Evolutionary conservation across 805 yeast genomes (phyloP).

Genomic region (Kodamaea restingae): DNA sequence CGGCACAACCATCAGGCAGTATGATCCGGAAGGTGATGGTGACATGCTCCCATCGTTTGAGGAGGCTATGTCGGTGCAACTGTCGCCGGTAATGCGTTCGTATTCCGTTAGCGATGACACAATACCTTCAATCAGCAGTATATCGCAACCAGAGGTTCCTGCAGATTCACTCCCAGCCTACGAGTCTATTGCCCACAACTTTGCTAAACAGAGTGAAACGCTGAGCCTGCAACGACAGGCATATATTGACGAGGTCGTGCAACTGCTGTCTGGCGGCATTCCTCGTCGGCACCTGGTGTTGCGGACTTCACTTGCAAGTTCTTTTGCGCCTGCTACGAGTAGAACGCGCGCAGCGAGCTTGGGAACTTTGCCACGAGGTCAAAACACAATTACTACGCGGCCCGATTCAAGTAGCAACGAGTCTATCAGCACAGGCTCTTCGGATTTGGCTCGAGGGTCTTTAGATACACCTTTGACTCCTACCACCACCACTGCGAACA

Average conservation of each 20-base stretch:
- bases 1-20: constrained; percentile 31
- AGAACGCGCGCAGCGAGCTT: neutral
- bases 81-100: constrained; percentile 33
- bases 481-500: neutral
- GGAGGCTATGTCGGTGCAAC: constrained; percentile 54
- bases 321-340: constrained; percentile 25
- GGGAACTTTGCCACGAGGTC: neutral
- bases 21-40: constrained; percentile 14
- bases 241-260: constrained; percentile 29
- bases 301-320: constrained; percentile 27
- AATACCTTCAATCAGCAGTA: constrained; percentile 22
- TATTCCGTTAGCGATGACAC: constrained; percentile 37
- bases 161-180: constrained; percentile 34
- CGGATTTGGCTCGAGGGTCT: constrained; percentile 2
- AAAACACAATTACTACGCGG: neutral
- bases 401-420: constrained; percentile 2
- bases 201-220: constrained; percentile 3
- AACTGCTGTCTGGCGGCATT: constrained; percentile 9
- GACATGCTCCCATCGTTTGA: constrained; percentile 58
- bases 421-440: constrained; percentile 1
- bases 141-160: constrained; percentile 12
- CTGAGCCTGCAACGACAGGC: neutral
- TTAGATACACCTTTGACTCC: constrained; percentile 1
- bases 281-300: constrained; percentile 19
- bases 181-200: constrained; percentile 14